Base-by-base conservation (phyloP, 2,329 filamentous ascomycete species). In the Talaromyces islandicus region DNA sequence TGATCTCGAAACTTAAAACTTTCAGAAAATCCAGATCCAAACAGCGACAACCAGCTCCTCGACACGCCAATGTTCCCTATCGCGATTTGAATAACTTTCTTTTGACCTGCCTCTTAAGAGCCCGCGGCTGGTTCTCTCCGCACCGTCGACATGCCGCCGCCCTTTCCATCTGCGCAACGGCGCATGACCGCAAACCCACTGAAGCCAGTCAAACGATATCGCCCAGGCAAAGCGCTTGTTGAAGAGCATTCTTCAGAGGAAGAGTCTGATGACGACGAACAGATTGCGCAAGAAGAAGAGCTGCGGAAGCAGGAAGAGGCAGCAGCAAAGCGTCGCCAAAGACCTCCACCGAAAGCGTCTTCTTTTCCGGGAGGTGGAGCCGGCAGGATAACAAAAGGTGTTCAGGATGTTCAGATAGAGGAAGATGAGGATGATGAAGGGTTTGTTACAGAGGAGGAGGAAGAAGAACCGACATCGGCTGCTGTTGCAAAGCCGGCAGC, bases 121-220 rank as follows among this genome's bases (percentile, higher is more conserved):
- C 17, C 35, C 60, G 60, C 57, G 54, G 50, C 41, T 25, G 19
- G 41, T n/a, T n/a, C 17, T 17, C n/a, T 50, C 35, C 7, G 19
- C 48, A 12, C 38, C 46, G 25, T 50, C 58, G 66, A 51, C 46
- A 78, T 78, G 77, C 77, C 77, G 35, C 77, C 77, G 32, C 75
- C 76, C 7, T 72, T 78, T 56, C 75, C 75, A 19, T 75, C 74
- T 50, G 67, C 68, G 21, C 73, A 75, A 62, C 73, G 76, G 62
- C 89, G 90, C 70, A 96, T 97, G 90, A 97, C 93, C 64, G 92
- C 92, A 64, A 96, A 97, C 71, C 92, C 91, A 3, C 78, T 88
- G 61, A 87, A 87, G 72, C 90, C 91, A 25, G 85, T 71, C 35
- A 66, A 87, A 66, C 89, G 94, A 60, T 89, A 97, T 69, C 87